Evolutionary conservation across 176 grass and related monocot genomes (phyloP).

Genomic region (Rhynchospora pubera): DNA sequence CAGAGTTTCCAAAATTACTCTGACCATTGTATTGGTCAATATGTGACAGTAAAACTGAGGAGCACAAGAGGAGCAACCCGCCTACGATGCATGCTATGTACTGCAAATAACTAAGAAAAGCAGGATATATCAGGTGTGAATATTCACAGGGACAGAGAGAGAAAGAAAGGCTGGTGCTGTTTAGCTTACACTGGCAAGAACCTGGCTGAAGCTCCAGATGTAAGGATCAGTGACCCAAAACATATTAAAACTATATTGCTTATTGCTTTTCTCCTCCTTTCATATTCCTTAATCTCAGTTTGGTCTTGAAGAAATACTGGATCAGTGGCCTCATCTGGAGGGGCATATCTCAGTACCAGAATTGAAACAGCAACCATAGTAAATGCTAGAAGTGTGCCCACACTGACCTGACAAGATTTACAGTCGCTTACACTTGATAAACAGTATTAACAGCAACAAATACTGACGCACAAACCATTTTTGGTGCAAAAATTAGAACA

Average conservation of each 20-base stretch:
- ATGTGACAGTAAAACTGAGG: slow-evolving; percentile 31
- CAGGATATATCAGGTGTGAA: slow-evolving; percentile 7
- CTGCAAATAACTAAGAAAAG: slow-evolving; percentile 32
- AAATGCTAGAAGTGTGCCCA: slow-evolving; percentile 85
- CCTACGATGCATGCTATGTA: slow-evolving; percentile 27
- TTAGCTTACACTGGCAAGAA: slow-evolving; percentile 61
- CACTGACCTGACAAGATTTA: slow-evolving; percentile 59
- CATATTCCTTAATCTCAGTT: slow-evolving; percentile 35
- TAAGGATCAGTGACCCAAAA: slow-evolving; percentile 35
- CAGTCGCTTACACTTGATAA: not conserved
- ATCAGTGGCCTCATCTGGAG: slow-evolving; percentile 54
- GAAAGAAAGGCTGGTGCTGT: not conserved
- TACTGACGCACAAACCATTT: not conserved
- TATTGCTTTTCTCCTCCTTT: slow-evolving; percentile 48
- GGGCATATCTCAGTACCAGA: slow-evolving; percentile 72
- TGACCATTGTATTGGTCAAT: slow-evolving; percentile 38
- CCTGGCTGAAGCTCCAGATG: slow-evolving; percentile 43
- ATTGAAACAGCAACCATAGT: slow-evolving; percentile 64
- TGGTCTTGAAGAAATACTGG: slow-evolving; percentile 33
- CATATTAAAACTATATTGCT: slow-evolving; percentile 44
- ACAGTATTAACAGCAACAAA: not conserved
- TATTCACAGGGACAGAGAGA: not conserved
- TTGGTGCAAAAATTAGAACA: slow-evolving; percentile 7
- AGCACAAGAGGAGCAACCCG: slow-evolving; percentile 27
- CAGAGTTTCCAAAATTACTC: slow-evolving; percentile 27